A percentile compares a stretch with the other conserved stretches of the same genome.
phyloP scores from a whole-genome alignment of 306 rosid species.

The Alnus rubra region DNA sequence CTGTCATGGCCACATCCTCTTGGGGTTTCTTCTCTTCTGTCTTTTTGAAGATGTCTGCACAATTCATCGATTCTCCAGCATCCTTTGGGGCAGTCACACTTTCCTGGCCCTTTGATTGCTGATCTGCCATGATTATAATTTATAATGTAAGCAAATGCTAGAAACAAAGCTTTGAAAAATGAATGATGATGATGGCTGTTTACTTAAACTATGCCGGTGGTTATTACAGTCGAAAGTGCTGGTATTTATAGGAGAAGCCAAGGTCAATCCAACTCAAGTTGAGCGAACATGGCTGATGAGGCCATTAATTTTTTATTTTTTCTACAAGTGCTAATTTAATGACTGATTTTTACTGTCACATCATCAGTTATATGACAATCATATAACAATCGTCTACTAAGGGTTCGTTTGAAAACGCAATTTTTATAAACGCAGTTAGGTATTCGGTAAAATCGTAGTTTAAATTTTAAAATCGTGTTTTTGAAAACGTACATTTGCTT shows the following conservation, averaged over 20 bases:
- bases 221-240: not conserved
- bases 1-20: not conserved
- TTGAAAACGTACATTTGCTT: too few species aligned
- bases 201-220: not conserved
- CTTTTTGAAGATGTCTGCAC: slow-evolving; percentile 29
- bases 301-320: too few species aligned
- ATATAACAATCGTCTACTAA: too few species aligned
- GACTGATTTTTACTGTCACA: too few species aligned
- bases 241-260: slow-evolving; percentile 20
- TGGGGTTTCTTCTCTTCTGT: not conserved
- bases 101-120: slow-evolving; percentile 24
- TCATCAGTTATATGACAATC: too few species aligned
- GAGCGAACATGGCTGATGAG: not conserved
- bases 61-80: slow-evolving; percentile 27
- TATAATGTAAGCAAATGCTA: not conserved
- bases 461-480: too few species aligned
- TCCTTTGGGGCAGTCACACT: slow-evolving; percentile 13
- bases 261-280: not conserved
- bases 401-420: too few species aligned
- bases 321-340: too few species aligned
- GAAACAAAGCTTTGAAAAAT: slow-evolving; percentile 10
- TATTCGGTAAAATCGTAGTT: too few species aligned
- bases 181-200: not conserved
- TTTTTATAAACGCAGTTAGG: too few species aligned
- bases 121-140: slow-evolving; percentile 38